A percentile compares a stretch with the other conserved stretches of the same genome.
These are phyloP conservation scores for Vitis amurensis DNA, from an alignment of 164 flowering plant genomes.

Conservation along the genomic window DNA sequence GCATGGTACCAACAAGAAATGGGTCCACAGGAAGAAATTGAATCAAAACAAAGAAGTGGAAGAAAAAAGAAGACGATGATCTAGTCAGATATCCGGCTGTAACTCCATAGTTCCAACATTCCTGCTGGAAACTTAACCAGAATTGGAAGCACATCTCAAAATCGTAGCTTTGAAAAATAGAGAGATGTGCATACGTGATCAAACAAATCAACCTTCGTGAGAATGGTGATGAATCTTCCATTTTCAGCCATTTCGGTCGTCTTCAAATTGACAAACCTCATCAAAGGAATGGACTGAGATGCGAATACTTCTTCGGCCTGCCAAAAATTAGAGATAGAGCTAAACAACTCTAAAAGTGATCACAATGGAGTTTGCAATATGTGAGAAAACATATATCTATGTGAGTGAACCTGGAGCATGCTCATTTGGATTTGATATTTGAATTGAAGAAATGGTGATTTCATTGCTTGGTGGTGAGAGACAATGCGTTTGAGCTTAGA, in stretches of 20 bases:
- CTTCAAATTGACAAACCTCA: constrained; percentile 51
- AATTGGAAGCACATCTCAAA: not conserved
- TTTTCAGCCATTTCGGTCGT: constrained; percentile 46
- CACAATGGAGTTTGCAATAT: too few relatives aligned
- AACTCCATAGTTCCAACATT: constrained; percentile 1
- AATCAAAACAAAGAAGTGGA: too few relatives aligned
- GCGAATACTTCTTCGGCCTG: constrained; percentile 48
- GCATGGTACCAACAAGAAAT: too few relatives aligned
- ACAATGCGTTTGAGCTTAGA: constrained; percentile 27
- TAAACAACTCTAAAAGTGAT: too few relatives aligned
- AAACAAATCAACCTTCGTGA: constrained; percentile 8
- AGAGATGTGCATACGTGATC: constrained; percentile 7
- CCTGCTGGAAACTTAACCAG: not conserved
- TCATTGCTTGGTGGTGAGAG: constrained; percentile 38
- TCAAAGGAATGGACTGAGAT: constrained; percentile 47
- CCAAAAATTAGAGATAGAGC: not conserved
- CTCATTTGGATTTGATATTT: constrained; percentile 46
- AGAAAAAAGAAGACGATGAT: not conserved
- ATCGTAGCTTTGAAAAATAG: not conserved
- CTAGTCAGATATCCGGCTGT: not conserved
- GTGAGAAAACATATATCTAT: too few relatives aligned
- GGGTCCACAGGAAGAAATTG: too few relatives aligned
- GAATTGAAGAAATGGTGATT: constrained; percentile 39
- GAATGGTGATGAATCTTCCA: constrained; percentile 37
- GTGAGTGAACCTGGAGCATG: constrained; percentile 32